These are phyloP conservation scores for Caloboletus firmus DNA, from an alignment of 1,284 basidiomycete species.

Conservation along the genomic window DNA sequence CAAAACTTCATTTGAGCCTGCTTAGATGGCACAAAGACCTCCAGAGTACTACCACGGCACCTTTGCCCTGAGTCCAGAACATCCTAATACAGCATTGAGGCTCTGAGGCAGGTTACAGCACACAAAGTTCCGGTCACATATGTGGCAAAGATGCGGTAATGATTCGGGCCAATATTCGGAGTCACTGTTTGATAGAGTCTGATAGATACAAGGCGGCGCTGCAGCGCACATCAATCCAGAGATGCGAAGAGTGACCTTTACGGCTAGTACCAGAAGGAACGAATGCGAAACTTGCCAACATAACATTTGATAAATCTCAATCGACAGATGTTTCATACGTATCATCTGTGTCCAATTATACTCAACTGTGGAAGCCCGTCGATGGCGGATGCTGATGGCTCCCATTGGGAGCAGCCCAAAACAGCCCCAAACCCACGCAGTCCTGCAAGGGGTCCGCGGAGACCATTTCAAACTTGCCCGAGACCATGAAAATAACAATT, in stretches of 20 bases:
- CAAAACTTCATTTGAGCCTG: conserved; percentile 13
- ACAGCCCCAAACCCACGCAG: conserved; percentile 19
- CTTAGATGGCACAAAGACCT: conserved; percentile 10
- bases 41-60: conserved; percentile 15
- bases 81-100: conserved; percentile 12
- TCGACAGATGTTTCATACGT: conserved; percentile 22
- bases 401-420: conserved; percentile 13
- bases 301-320: conserved; percentile 16
- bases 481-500: conserved; percentile 3
- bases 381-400: conserved; percentile 21
- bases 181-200: conserved; percentile 15
- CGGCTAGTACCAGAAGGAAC: conserved; percentile 13
- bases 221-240: conserved; percentile 17
- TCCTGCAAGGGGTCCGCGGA: conserved; percentile 27
- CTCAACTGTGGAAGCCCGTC: conserved; percentile 26
- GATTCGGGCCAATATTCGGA: conserved; percentile 5
- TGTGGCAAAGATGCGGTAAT: conserved; percentile 27
- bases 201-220: conserved; percentile 19
- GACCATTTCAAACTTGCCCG: conserved; percentile 11
- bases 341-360: conserved; percentile 19
- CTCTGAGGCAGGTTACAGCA: conserved; percentile 21
- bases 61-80: conserved; percentile 14
- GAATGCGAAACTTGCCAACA: conserved; percentile 15
- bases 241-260: conserved; percentile 11
- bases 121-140: conserved; percentile 18